Base-by-base conservation (phyloP, 2,329 filamentous ascomycete species). In the Arthrobotrys iridis region DNA sequence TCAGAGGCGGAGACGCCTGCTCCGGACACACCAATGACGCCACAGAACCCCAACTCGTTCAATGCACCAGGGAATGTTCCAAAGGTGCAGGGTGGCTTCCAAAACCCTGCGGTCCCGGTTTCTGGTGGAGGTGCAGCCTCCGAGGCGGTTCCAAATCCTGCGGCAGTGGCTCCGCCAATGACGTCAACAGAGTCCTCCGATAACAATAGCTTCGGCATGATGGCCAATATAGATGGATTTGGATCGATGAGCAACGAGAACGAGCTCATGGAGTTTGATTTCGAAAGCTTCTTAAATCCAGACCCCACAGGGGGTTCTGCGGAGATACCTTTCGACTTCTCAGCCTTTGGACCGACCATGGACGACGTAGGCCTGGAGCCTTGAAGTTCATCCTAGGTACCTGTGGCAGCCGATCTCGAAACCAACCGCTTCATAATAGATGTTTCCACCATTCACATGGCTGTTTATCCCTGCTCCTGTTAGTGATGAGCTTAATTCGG, bases 271-370 rank as follows among this genome's bases (percentile, higher is more conserved):
- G 70, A 75, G 20, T 90, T 90, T 80, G 88, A 90, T 81, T 90
- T 90, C 80, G 88, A 90, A 79, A 87, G 86, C 13, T 90, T 90
- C 83, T 83, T 90, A 60, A 88, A 89, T 79, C 60, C 60, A 24
- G 68, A 73, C 18, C 60, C 52, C 2, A 87, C 85, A 26, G 83
- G 82, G 5, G 79, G 75, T 41, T 83, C 84, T 40, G 83, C 50
- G 18, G 70, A 74, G 57, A 24, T 74, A 55, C 62, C 55, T 35
- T 75, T 75, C 28, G 70, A 75, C 28, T 75, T 75, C 30, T 67
- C 62, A 10, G 45, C 43, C 20, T 75, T 75, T 52, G 70, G 55
- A 30, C 30, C 45, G 4, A 57, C 55, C 28, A 75, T 75, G 55
- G 70, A 75, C 20, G 70, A 75, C 20, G 63, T 57, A 22, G 41